phyloP scores from a whole-genome alignment of 1,284 basidiomycete genomes.

The Kalmanozyma brasiliensis region DNA sequence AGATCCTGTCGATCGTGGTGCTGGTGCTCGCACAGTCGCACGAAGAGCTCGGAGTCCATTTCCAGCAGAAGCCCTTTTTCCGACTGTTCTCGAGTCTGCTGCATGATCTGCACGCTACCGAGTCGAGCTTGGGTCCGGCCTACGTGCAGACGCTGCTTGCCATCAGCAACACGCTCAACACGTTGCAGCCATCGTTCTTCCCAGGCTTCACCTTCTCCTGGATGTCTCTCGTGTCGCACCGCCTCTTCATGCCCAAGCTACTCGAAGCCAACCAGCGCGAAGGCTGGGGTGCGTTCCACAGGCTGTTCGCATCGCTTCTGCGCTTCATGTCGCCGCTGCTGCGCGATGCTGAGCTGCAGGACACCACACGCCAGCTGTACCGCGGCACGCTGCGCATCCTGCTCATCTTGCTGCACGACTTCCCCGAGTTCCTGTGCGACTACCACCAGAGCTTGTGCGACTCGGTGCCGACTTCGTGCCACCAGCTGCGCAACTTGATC shows the following conservation, averaged over 20 bases:
- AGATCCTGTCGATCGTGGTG: slow-evolving; percentile 96
- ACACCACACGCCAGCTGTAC: slow-evolving; percentile 88
- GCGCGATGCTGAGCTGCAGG: slow-evolving; percentile 80
- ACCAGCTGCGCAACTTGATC: slow-evolving; percentile 95
- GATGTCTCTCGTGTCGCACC: slow-evolving; percentile 94
- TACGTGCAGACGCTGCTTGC: slow-evolving; percentile 90
- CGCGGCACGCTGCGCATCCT: slow-evolving; percentile 90
- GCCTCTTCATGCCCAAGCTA: slow-evolving; percentile 96
- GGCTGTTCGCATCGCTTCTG: slow-evolving; percentile 88
- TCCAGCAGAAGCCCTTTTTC: slow-evolving; percentile 98
- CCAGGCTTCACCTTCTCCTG: slow-evolving; percentile 98
- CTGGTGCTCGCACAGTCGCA: slow-evolving; percentile 94
- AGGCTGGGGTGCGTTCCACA: slow-evolving; percentile 96
- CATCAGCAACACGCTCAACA: slow-evolving; percentile 91
- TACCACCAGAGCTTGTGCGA: slow-evolving; percentile 97
- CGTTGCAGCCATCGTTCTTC: slow-evolving; percentile 94
- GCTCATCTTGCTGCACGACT: slow-evolving; percentile 95
- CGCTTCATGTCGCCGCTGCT: slow-evolving; percentile 94
- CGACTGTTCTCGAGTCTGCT: slow-evolving; percentile 97
- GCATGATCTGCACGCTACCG: slow-evolving; percentile 87
- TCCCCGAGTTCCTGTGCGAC: slow-evolving; percentile 96
- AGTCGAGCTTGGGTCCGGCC: slow-evolving; percentile 80
- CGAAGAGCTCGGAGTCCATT: slow-evolving; percentile 87
- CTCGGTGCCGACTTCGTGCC: slow-evolving; percentile 88
- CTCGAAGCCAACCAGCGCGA: slow-evolving; percentile 84